phyloP scores from a whole-genome alignment of 1,284 basidiomycete species.

The Ceratobasidium theobromae region DNA sequence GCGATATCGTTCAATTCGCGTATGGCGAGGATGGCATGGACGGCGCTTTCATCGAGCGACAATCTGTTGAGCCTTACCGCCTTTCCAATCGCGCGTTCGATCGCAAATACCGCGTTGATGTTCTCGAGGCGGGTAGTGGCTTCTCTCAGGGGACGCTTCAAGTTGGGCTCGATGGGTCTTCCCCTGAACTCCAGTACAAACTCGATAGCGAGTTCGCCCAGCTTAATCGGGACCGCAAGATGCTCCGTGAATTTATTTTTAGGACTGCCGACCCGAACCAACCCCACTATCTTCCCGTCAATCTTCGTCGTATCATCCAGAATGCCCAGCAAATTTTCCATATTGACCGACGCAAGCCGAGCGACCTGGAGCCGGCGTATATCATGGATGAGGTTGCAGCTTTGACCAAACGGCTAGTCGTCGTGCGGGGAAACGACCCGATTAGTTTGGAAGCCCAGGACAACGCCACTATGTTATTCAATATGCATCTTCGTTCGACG shows the following conservation, averaged over 20 bases:
- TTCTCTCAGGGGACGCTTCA: slow-evolving; percentile 83
- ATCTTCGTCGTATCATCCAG: slow-evolving; percentile 91
- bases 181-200: slow-evolving; percentile 83
- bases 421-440: slow-evolving; percentile 84
- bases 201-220: slow-evolving; percentile 88
- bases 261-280: slow-evolving; percentile 70
- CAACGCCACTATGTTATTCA: slow-evolving; percentile 91
- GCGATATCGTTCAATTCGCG: slow-evolving; percentile 93
- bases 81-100: slow-evolving; percentile 85
- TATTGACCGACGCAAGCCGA: slow-evolving; percentile 90
- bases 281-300: slow-evolving; percentile 86
- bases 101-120: slow-evolving; percentile 88
- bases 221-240: slow-evolving; percentile 71
- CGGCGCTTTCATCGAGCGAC: slow-evolving; percentile 95
- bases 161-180: slow-evolving; percentile 91
- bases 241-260: slow-evolving; percentile 85
- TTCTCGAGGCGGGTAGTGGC: slow-evolving; percentile 59
- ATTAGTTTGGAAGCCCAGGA: slow-evolving; percentile 77
- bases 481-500: slow-evolving; percentile 87
- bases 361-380: slow-evolving; percentile 86
- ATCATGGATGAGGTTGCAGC: slow-evolving; percentile 80
- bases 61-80: slow-evolving; percentile 87
- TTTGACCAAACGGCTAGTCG: slow-evolving; percentile 69
- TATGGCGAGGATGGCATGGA: slow-evolving; percentile 99
- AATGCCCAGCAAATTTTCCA: slow-evolving; percentile 98